phyloP scores from a whole-genome alignment of 1,284 basidiomycete species.

The Apiotrichum brassicae region DNA sequence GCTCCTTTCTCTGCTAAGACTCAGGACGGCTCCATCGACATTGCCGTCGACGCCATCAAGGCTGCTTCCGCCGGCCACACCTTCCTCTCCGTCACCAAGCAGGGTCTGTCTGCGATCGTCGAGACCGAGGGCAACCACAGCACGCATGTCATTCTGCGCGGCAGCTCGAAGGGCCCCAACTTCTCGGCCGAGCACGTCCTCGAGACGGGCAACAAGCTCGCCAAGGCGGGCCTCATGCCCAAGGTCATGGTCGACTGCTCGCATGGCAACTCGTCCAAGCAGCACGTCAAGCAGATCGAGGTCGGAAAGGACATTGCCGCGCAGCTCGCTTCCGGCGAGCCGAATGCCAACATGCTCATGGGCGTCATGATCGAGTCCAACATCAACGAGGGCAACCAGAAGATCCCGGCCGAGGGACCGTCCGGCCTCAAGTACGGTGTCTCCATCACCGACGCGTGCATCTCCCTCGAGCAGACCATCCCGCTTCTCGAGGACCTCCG shows the following conservation, averaged over 20 bases:
- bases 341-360: constrained; percentile 73
- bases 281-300: constrained; percentile 54
- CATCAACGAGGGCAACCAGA: constrained; percentile 71
- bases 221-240: constrained; percentile 69
- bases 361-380: constrained; percentile 98
- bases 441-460: constrained; percentile 58
- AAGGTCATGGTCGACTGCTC: constrained; percentile 95
- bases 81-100: constrained; percentile 88
- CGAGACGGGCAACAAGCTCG: constrained; percentile 67
- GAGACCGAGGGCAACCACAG: constrained; percentile 61
- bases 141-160: constrained; percentile 73
- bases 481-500: constrained; percentile 72
- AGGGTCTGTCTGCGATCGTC: constrained; percentile 83
- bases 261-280: constrained; percentile 60
- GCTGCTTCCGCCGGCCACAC: constrained; percentile 79
- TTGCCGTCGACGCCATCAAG: constrained; percentile 86
- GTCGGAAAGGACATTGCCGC: constrained; percentile 53
- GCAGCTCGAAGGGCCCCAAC: constrained; percentile 79
- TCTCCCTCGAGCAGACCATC: constrained; percentile 81
- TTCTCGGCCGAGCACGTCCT: constrained; percentile 70
- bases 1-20: constrained; percentile 5
- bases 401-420: constrained; percentile 71
- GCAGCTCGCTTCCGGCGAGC: constrained; percentile 60
- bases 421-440: constrained; percentile 77
- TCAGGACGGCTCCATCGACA: constrained; percentile 60